phyloP scores from a whole-genome alignment of 2,329 filamentous ascomycete genomes.

The Pseudogymnoascus sp. region DNA sequence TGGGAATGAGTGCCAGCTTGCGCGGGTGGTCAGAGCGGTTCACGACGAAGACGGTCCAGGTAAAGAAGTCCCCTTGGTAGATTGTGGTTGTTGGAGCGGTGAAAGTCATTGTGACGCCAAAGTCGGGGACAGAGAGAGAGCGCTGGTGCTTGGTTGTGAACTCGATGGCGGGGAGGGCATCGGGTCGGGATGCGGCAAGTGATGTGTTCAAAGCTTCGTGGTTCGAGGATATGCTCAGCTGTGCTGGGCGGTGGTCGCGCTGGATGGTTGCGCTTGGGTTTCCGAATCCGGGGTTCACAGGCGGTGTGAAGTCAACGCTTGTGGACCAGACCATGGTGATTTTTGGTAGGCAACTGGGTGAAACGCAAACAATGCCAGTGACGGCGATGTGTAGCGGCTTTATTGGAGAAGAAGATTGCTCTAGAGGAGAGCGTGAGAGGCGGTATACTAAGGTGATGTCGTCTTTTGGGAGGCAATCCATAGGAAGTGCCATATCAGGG shows the following conservation, averaged over 20 bases:
- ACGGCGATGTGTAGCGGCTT: conserved; percentile 54
- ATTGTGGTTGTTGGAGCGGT: conserved; percentile 55
- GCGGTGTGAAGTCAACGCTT: conserved; percentile 60
- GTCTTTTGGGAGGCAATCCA: conserved; percentile 62
- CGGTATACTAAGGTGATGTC: conserved; percentile 70
- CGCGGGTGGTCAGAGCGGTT: conserved; percentile 58
- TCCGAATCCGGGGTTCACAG: conserved; percentile 57
- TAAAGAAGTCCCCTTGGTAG: conserved; percentile 59
- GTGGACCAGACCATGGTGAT: conserved; percentile 63
- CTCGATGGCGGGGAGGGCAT: conserved; percentile 53
- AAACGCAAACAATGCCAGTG: conserved; percentile 48
- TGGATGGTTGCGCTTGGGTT: conserved; percentile 50
- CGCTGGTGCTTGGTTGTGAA: conserved; percentile 37
- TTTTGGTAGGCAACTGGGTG: conserved; percentile 50
- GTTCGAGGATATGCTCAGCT: conserved; percentile 54
- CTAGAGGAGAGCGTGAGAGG: conserved; percentile 33
- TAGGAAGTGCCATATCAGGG: conserved; percentile 45
- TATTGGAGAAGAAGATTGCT: conserved; percentile 38
- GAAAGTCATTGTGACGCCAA: conserved; percentile 71
- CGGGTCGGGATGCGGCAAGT: conserved; percentile 50
- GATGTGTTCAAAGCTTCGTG: conserved; percentile 45
- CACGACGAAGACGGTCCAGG: conserved; percentile 68
- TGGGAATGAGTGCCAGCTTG: conserved; percentile 62
- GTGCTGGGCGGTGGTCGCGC: conserved; percentile 54
- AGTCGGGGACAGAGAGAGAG: conserved; percentile 45